Percentiles rank a stretch among this genome's conserved stretches.
Conservation (phyloP, 1,284 basidiomycete genomes). For the Coniferiporia sulphurascens region DNA sequence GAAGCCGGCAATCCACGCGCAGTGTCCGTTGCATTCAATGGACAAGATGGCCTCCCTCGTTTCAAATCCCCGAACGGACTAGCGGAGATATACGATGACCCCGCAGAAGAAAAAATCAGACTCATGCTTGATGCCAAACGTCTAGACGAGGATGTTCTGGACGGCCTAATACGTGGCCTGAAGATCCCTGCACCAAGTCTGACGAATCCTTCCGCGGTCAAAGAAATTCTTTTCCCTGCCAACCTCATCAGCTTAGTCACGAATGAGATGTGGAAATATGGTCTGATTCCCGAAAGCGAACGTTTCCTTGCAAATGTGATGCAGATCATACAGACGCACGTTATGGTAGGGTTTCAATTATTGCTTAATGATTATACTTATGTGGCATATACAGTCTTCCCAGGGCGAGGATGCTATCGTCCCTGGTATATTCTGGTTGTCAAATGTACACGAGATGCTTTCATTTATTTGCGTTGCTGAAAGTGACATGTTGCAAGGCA, state of each 20-base stretch:
- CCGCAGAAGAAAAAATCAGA: slow-evolving; percentile 92
- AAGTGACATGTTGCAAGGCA: slow-evolving; percentile 96
- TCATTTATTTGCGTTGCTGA: slow-evolving; percentile 99
- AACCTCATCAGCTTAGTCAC: slow-evolving; percentile 96
- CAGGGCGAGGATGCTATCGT: slow-evolving; percentile 92
- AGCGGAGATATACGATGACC: slow-evolving; percentile 78
- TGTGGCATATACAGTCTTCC: slow-evolving; percentile 58
- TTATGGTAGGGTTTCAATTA: slow-evolving; percentile 74
- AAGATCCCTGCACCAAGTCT: slow-evolving; percentile 92
- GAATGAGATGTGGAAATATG: slow-evolving; percentile 99
- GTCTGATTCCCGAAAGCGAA: slow-evolving; percentile 95
- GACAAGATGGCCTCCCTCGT: slow-evolving; percentile 67
- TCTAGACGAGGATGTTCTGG: slow-evolving; percentile 91
- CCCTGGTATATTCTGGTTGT: slow-evolving; percentile 98
- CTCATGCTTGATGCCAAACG: slow-evolving; percentile 90
- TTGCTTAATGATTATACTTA: slow-evolving; percentile 17
- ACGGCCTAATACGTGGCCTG: slow-evolving; percentile 86
- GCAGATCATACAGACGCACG: slow-evolving; percentile 96
- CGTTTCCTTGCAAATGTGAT: slow-evolving; percentile 98
- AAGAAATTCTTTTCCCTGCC: slow-evolving; percentile 99
- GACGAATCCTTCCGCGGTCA: slow-evolving; percentile 88
- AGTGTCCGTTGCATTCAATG: slow-evolving; percentile 87
- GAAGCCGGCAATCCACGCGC: slow-evolving; percentile 80
- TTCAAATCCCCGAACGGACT: slow-evolving; percentile 68
- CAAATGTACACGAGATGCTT: slow-evolving; percentile 99